These are phyloP conservation scores for Solanum virginianum DNA, from an alignment of 257 asterid species.

Conservation along the genomic window DNA sequence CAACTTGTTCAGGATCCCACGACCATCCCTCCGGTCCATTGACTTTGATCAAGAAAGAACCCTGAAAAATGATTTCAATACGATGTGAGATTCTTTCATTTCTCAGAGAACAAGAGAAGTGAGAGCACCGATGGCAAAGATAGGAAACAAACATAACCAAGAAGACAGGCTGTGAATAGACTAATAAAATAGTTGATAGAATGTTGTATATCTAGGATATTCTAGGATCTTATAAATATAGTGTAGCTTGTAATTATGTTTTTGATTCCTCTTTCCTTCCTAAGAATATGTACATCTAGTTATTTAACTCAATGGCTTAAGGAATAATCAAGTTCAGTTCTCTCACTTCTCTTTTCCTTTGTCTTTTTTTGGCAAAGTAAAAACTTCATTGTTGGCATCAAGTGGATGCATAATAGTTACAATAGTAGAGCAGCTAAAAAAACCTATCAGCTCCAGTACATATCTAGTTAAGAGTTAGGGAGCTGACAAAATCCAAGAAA, in stretches of 20 bases:
- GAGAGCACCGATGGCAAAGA: not conserved
- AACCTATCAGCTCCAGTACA: not conserved
- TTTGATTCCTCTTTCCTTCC: not conserved
- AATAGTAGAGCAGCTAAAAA: not conserved
- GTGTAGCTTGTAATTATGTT: not conserved
- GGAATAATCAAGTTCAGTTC: not conserved
- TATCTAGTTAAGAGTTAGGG: not conserved
- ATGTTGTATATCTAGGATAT: not conserved
- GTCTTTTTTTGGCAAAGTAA: not conserved
- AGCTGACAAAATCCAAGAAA: not conserved
- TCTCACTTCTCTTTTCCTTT: not conserved
- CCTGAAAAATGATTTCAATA: constrained; percentile 35
- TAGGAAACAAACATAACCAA: not conserved
- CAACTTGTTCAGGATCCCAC: constrained; percentile 86
- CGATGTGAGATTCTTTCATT: not conserved
- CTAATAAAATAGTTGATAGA: not conserved
- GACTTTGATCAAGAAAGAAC: constrained; percentile 78
- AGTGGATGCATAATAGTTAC: not conserved
- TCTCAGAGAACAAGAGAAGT: not conserved
- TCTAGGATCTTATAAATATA: not conserved
- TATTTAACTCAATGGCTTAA: not conserved
- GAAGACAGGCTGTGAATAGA: not conserved
- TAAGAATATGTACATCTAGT: not conserved
- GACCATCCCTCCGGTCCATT: constrained; percentile 98
- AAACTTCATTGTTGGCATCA: not conserved